Base-by-base conservation (phyloP, 805 yeast genomes). In the Sugiyamaella smithiae region DNA sequence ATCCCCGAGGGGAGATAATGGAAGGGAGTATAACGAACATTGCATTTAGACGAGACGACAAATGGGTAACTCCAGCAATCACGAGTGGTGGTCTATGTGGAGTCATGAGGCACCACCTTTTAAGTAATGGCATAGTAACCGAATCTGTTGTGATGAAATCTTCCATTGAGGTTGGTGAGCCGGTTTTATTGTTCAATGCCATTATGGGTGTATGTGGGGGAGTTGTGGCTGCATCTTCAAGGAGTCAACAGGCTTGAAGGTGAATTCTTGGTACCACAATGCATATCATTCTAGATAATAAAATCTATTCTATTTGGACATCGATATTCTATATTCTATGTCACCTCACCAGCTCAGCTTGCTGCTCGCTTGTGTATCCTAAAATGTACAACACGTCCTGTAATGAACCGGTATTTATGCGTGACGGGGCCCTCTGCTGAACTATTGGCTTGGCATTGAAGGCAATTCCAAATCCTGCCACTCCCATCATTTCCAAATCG, bases 371-470 rank as follows among this genome's bases (percentile, higher is more conserved):
- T 22, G 48, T 40, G 43, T 59, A 59, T 1, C 97, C 97, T 64
- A 91, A 68, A 16, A 91, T 81, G 68, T 88, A 90, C 59, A 88
- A 74, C 1, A 85, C 74, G 65, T 91, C 97, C 52, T 72, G 72
- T 64, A 93, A 74, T 3, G 85, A 73, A n/a, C 74, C 70, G 0
- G 91, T 73, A 64, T 93, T 93, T 54, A 93, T 72, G 52, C 85
- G 76, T 37, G 87, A 75, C 16, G 97, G 97, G 0, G 99, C 98
- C 56, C 73, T 70, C 50, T 68, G 64, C 66, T 89, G 97, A 1
- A 93, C 99, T 55, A 76, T 82, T 19, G 98, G 97, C 65, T 93
- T 93, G 17, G 98, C 99, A 64, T 88, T 86, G 95, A 97, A 93
- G 0, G 99, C 99, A 46, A 93, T 74, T 17, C 99, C 99, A 64